Conservation (phyloP, 2,329 filamentous ascomycete genomes). For the Colletotrichum nymphaeae region DNA sequence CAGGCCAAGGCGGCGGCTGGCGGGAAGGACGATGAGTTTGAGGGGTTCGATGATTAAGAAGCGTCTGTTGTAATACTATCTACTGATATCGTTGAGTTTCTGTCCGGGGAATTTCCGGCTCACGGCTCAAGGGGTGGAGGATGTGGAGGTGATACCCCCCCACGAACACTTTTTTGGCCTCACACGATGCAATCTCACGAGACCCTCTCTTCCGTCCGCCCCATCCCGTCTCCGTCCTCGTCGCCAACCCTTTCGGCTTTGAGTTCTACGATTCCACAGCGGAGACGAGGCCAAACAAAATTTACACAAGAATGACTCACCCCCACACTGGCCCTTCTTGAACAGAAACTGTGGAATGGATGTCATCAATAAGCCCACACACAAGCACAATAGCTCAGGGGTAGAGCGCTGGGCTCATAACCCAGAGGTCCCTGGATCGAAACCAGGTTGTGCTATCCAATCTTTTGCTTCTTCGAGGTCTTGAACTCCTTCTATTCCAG, state of each 20-base stretch:
- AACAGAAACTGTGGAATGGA: fast-evolving
- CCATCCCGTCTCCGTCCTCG: slow-evolving; percentile 9
- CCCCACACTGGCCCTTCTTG: background rate
- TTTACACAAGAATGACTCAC: background rate
- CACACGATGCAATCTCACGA: slow-evolving; percentile 9
- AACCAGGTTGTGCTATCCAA: slow-evolving; percentile 27
- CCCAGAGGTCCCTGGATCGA: slow-evolving; percentile 36
- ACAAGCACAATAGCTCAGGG: slow-evolving; percentile 34
- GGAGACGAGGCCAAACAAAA: background rate
- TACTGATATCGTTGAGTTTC: background rate
- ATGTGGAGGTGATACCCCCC: slow-evolving; percentile 17
- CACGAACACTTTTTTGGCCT: background rate
- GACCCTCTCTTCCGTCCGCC: background rate
- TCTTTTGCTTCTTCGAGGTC: background rate
- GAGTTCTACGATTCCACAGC: slow-evolving; percentile 1
- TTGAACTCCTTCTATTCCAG: background rate
- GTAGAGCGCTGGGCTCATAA: slow-evolving; percentile 37
- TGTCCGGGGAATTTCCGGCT: background rate
- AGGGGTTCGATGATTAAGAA: slow-evolving; percentile 61
- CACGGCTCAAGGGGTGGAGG: background rate
- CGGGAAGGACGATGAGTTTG: slow-evolving; percentile 61
- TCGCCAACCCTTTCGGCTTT: slow-evolving; percentile 23
- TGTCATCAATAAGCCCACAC: fast-evolving
- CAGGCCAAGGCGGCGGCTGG: slow-evolving; percentile 51
- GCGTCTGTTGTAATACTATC: slow-evolving; percentile 8